These are phyloP conservation scores for Fermentozyma sake DNA, from an alignment of 1,139 yeast species.

Conservation along the genomic window DNA sequence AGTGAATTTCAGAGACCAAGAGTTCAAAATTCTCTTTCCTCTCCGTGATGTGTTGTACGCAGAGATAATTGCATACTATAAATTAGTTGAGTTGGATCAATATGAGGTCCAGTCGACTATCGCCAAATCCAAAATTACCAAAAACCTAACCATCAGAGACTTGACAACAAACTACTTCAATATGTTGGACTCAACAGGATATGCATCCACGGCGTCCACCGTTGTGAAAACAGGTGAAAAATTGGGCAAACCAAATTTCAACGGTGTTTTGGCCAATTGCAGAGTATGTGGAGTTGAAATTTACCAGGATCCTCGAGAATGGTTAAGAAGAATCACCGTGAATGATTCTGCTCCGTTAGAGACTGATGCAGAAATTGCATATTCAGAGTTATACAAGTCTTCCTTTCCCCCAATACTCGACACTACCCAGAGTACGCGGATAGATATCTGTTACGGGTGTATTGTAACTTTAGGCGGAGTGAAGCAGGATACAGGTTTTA, in stretches of 20 bases:
- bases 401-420: conserved; percentile 4
- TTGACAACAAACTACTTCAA: conserved; percentile 70
- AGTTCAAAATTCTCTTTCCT: conserved; percentile 56
- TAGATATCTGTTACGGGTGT: conserved; percentile 73
- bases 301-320: conserved; percentile 54
- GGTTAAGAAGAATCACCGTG: conserved; percentile 77
- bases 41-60: conserved; percentile 66
- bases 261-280: conserved; percentile 29
- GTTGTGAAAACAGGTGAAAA: conserved; percentile 89
- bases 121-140: conserved; percentile 39
- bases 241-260: conserved; percentile 50
- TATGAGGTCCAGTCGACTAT: conserved; percentile 19
- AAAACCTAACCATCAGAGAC: conserved; percentile 76
- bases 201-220: conserved; percentile 89
- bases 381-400: conserved; percentile 22
- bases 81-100: conserved; percentile 27
- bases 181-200: conserved; percentile 66
- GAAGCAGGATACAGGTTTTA: conserved; percentile 27
- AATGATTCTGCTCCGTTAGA: conserved; percentile 49
- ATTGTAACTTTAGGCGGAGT: conserved; percentile 53
- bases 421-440: conserved; percentile 9
- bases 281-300: conserved; percentile 48
- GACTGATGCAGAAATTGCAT: conserved; percentile 43
- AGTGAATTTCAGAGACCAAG: conserved; percentile 21
- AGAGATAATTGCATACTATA: conserved; percentile 56